Evolutionary conservation across 495 filamentous ascomycete genomes (phyloP).

Genomic region (Hypoxylon intermedium): DNA sequence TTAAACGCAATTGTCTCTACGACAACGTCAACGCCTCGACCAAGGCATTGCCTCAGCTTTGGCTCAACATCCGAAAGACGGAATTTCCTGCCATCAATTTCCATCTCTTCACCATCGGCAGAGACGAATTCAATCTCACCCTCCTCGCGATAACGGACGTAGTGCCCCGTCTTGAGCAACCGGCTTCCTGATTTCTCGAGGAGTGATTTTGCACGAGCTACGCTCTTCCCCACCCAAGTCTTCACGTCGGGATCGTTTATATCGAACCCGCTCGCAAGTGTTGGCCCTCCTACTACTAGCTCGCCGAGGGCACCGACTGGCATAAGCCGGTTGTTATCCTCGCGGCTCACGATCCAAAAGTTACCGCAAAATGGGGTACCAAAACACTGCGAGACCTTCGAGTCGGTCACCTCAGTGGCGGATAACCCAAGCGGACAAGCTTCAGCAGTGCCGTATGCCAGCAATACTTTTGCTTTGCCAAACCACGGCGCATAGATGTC

Average conservation of each 20-base stretch:
- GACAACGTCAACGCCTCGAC: conserved; percentile 52
- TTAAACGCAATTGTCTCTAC: conserved; percentile 55
- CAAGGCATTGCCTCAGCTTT: conserved; percentile 53
- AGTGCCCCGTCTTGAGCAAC: conserved; percentile 53
- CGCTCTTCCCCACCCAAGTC: conserved; percentile 24
- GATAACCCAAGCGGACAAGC: conserved; percentile 55
- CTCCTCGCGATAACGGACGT: conserved; percentile 51
- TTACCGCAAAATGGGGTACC: conserved; percentile 53
- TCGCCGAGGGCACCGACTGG: conserved; percentile 57
- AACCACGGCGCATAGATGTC: conserved; percentile 53
- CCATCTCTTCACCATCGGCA: conserved; percentile 40
- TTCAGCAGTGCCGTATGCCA: conserved; percentile 55
- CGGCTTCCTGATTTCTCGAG: conserved; percentile 39
- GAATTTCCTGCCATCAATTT: conserved; percentile 43
- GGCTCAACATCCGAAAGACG: conserved; percentile 52
- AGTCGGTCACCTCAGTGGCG: conserved; percentile 48
- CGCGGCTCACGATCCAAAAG: conserved; percentile 56
- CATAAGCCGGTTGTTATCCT: conserved; percentile 55
- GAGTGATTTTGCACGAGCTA: conserved; percentile 22
- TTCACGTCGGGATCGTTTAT: conserved; percentile 31
- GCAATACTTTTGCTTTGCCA: conserved; percentile 51
- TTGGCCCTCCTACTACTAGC: conserved; percentile 56
- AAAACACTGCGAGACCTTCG: conserved; percentile 49
- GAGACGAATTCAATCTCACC: conserved; percentile 55
- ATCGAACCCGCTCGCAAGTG: conserved; percentile 45